Conservation (phyloP, 306 rosid species). For the Casuarina cunninghamiana region DNA sequence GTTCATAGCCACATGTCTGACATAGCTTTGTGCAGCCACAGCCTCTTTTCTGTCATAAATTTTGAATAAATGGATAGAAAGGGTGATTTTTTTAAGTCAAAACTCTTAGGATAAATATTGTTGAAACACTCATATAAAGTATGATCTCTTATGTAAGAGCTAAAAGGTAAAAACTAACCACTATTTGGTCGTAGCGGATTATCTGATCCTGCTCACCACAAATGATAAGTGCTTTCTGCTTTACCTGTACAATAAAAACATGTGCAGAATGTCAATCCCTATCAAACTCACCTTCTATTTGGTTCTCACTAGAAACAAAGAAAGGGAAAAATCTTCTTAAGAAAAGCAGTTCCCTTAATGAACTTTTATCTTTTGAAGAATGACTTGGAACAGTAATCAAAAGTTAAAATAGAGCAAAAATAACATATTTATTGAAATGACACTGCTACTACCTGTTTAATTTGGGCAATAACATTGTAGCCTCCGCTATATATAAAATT, state of each 20-base stretch:
- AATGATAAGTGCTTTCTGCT: constrained; percentile 49
- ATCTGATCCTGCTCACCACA: constrained; percentile 49
- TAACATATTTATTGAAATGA: background rate
- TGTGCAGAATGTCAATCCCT: background rate
- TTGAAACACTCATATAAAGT: background rate
- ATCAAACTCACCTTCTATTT: background rate
- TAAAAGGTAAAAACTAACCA: constrained; percentile 41
- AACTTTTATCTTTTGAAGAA: background rate
- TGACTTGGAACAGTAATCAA: background rate
- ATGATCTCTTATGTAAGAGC: background rate
- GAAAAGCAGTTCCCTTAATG: background rate
- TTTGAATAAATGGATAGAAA: no score
- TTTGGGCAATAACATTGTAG: constrained; percentile 43
- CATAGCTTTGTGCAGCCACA: no score
- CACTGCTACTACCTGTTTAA: constrained; percentile 39
- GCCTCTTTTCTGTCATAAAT: no score
- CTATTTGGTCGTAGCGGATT: constrained; percentile 43
- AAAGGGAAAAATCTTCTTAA: background rate
- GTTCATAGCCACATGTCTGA: no score
- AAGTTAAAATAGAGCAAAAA: background rate
- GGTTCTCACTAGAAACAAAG: constrained; percentile 3
- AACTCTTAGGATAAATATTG: no score
- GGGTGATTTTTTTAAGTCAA: no score
- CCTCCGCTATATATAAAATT: constrained; percentile 54
- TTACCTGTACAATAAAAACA: constrained; percentile 38